Percentiles rank a stretch among this genome's conserved stretches.
These are phyloP conservation scores for Cyberlindnera maclurae DNA, from an alignment of 805 yeast species.

Conservation along the genomic window DNA sequence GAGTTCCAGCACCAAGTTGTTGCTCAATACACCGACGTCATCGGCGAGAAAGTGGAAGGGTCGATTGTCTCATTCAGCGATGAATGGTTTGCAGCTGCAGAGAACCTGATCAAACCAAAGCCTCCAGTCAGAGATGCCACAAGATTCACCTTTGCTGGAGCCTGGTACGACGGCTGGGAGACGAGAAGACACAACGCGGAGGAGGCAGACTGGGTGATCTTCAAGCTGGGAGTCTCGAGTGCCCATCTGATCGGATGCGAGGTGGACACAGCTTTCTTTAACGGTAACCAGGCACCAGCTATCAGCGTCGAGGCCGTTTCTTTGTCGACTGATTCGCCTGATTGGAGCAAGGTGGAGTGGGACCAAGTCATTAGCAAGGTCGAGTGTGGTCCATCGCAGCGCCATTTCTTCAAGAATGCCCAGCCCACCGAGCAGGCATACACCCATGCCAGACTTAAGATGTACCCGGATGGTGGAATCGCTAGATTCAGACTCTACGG, in stretches of 20 bases:
- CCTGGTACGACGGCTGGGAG: conserved; percentile 99
- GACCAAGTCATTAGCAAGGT: conserved; percentile 55
- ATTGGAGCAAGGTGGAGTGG: conserved; percentile 40
- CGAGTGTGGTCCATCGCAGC: conserved; percentile 87
- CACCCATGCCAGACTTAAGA: conserved; percentile 76
- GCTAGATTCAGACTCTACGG: conserved; percentile 92
- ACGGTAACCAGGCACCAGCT: conserved; percentile 91
- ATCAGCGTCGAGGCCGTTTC: conserved; percentile 75
- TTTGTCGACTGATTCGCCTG: conserved; percentile 11
- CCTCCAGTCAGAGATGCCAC: conserved; percentile 80
- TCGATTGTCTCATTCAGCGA: conserved; percentile 62
- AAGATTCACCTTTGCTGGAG: conserved; percentile 75
- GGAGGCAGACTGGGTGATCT: conserved; percentile 81
- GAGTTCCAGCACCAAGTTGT: conserved; percentile 21
- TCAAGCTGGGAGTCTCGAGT: conserved; percentile 75
- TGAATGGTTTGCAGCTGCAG: conserved; percentile 95
- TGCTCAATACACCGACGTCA: conserved; percentile 47
- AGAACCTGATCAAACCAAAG: conserved; percentile 73
- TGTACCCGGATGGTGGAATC: conserved; percentile 98
- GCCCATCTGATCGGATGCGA: conserved; percentile 80
- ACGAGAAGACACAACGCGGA: conserved; percentile 87
- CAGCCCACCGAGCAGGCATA: conserved; percentile 51
- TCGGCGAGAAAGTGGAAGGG: conserved; percentile 83
- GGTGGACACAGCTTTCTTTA: conserved; percentile 88
- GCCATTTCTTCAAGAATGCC: conserved; percentile 70